Evolutionary conservation across 2,329 filamentous ascomycete species (phyloP).

Genomic region (Fusarium hainanense): DNA sequence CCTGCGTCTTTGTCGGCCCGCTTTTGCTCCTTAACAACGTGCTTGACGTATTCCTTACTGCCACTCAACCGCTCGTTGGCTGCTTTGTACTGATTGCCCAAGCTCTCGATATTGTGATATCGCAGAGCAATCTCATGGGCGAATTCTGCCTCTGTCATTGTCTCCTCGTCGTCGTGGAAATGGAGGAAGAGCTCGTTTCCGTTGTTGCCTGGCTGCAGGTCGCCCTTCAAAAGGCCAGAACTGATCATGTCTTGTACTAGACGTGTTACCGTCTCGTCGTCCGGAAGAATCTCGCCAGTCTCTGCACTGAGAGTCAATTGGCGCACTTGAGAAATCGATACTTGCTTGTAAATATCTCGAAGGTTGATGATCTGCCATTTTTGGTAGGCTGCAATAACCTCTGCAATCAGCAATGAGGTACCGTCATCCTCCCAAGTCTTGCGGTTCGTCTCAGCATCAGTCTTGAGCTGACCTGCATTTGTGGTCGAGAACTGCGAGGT

Average conservation of each 20-base stretch:
- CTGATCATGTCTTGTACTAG: conserved; percentile 68
- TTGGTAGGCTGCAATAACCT: conserved; percentile 77
- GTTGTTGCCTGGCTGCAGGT: conserved; percentile 59
- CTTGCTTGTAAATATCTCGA: conserved; percentile 74
- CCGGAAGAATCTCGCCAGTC: conserved; percentile 58
- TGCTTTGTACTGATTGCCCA: conserved; percentile 62
- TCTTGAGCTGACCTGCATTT: conserved; percentile 67
- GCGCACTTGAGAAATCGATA: conserved; percentile 66
- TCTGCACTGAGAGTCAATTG: conserved; percentile 64
- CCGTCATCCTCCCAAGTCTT: conserved; percentile 75
- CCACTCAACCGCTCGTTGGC: conserved; percentile 65
- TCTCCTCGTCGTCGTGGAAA: conserved; percentile 58
- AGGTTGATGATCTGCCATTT: conserved; percentile 81
- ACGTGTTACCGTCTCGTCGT: conserved; percentile 56
- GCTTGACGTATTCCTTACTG: conserved; percentile 67
- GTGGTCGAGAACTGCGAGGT: conserved; percentile 73
- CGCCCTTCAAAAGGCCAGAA: conserved; percentile 63
- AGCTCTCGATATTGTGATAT: conserved; percentile 55
- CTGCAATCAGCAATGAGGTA: conserved; percentile 76
- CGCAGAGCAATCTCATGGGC: conserved; percentile 58
- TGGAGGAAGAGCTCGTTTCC: conserved; percentile 60
- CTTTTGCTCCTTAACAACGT: conserved; percentile 59
- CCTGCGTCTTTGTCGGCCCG: conserved; percentile 57
- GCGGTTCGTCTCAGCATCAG: conserved; percentile 69
- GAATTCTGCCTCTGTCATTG: conserved; percentile 63